Percentiles rank a stretch among this genome's conserved stretches.
Evolutionary conservation across 2,329 filamentous ascomycete genomes (phyloP).

Genomic region (Pseudodiploospora longispora): DNA sequence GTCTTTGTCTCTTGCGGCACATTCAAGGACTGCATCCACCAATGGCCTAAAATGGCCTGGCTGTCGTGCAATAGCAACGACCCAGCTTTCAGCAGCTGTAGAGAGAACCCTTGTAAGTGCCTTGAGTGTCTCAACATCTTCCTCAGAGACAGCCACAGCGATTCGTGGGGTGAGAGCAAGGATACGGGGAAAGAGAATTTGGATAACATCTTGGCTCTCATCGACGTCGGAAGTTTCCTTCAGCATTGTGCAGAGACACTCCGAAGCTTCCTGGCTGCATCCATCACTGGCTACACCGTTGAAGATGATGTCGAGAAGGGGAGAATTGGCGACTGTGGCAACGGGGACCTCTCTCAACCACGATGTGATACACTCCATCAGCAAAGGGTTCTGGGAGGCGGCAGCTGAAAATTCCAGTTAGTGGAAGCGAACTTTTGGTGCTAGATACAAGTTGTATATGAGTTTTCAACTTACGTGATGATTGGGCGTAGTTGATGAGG

Average conservation of each 20-base stretch:
- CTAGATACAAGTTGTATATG: not conserved
- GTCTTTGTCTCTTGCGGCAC: conserved; percentile 77
- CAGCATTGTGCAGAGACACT: conserved; percentile 88
- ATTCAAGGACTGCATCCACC: conserved; percentile 89
- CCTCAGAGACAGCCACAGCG: conserved; percentile 62
- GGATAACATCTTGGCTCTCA: conserved; percentile 75
- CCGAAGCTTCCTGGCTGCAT: conserved; percentile 80
- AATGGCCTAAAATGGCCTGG: conserved; percentile 73
- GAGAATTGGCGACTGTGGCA: conserved; percentile 72
- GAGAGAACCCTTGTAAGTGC: conserved; percentile 84
- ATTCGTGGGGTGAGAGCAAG: conserved; percentile 72
- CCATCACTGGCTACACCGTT: conserved; percentile 65
- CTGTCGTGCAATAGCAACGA: conserved; percentile 79
- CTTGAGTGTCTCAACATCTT: conserved; percentile 80
- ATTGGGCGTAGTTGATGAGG: conserved; percentile 83
- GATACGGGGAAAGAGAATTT: conserved; percentile 73
- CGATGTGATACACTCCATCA: conserved; percentile 92
- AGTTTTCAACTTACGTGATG: conserved; percentile 59
- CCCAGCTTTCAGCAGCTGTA: conserved; percentile 91
- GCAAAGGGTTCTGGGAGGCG: conserved; percentile 76
- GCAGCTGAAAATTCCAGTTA: conserved; percentile 41
- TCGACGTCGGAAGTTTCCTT: conserved; percentile 90
- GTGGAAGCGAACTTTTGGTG: conserved; percentile 1
- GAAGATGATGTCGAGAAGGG: conserved; percentile 74
- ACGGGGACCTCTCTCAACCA: conserved; percentile 93